Conservation (phyloP, 192 early-diverging fungal genomes). For the Chytriomyces confervae region DNA sequence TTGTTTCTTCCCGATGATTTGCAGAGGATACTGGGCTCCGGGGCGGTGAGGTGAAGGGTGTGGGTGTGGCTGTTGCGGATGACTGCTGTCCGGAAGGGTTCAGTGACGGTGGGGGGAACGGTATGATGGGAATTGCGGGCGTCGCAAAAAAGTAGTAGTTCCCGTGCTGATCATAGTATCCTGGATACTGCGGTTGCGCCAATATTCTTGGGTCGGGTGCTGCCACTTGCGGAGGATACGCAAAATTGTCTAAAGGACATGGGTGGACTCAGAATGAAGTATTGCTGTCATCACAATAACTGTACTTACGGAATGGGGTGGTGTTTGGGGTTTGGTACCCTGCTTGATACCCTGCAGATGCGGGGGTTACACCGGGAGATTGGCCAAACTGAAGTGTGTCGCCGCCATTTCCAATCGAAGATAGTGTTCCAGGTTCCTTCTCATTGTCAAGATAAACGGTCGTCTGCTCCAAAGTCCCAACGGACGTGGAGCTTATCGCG, state of each 20-base stretch:
- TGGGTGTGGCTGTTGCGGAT: too few species aligned
- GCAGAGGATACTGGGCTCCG: too few species aligned
- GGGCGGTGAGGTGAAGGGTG: too few species aligned
- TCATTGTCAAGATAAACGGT: neutral
- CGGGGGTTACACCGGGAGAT: neutral
- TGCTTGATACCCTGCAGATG: neutral
- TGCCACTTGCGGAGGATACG: too few species aligned
- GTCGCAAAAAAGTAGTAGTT: neutral
- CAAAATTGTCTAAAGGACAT: too few species aligned
- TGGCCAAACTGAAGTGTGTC: neutral
- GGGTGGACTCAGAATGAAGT: too few species aligned
- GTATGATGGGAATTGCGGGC: neutral
- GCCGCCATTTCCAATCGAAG: neutral
- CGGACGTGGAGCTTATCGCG: neutral
- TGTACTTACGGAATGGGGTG: too few species aligned
- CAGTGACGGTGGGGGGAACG: neutral
- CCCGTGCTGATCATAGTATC: constrained; percentile 6
- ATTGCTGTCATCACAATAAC: too few species aligned
- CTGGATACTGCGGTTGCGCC: neutral
- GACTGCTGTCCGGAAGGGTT: too few species aligned
- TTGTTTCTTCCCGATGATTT: too few species aligned
- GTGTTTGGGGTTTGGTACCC: neutral
- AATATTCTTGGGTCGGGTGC: too few species aligned
- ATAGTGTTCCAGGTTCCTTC: neutral
- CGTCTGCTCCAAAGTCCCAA: neutral